phyloP scores from a whole-genome alignment of 139 green algal species.

The Deuterostichococcus epilithicus region DNA sequence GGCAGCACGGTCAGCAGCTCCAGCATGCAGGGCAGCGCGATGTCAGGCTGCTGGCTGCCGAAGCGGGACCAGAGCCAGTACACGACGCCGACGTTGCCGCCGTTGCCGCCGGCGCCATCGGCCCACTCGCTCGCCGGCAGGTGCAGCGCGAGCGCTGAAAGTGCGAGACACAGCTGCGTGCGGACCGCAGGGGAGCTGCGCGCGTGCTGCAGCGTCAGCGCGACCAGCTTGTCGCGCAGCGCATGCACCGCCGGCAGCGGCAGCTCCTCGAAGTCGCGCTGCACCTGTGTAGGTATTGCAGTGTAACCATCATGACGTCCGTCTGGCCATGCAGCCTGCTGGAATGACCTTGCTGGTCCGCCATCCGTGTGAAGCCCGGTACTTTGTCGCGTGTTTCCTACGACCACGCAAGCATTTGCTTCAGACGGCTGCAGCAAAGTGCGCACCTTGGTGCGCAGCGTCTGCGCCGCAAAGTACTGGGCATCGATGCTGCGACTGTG shows the following conservation, averaged over 20 bases:
- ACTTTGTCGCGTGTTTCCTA: no score
- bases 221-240: conserved; percentile 73
- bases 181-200: conserved; percentile 54
- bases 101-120: not conserved
- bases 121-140: conserved; percentile 60
- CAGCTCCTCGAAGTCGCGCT: conserved; percentile 90
- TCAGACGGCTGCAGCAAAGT: not conserved
- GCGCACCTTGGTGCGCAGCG: conserved; percentile 83
- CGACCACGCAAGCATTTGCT: not conserved
- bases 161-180: conserved; percentile 85
- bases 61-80: conserved; percentile 38
- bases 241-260: conserved; percentile 41
- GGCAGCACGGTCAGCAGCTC: conserved; percentile 86
- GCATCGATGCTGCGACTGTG: conserved; percentile 62
- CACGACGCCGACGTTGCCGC: conserved; percentile 17
- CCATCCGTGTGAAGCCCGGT: not conserved
- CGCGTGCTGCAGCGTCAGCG: conserved; percentile 61
- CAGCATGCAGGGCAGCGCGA: conserved; percentile 71
- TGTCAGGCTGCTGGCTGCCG: conserved; percentile 15
- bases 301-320: not conserved
- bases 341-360: not conserved
- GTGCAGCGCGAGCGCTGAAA: conserved; percentile 76
- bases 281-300: conserved; percentile 46
- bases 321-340: not conserved
- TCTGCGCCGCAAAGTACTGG: conserved; percentile 87